A percentile compares a stretch with the other conserved stretches of the same genome.
Conservation (phyloP, 2,329 filamentous ascomycete species). For the Microsporum ferrugineum region DNA sequence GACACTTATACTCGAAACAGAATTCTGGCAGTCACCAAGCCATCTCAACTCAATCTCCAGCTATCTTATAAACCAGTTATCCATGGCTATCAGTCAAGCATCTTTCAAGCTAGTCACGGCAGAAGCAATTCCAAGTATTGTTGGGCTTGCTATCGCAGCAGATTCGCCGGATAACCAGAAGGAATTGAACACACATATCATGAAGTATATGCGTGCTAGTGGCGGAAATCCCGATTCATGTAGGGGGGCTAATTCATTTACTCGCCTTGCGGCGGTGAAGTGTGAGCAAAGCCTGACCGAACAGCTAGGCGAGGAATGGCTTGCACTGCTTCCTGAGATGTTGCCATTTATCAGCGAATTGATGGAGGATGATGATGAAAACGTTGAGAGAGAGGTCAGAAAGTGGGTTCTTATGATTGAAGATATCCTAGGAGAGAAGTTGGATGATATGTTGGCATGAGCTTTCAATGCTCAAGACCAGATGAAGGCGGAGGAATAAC, state of each 20-base stretch:
- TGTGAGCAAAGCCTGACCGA: conserved; percentile 71
- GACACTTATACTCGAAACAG: conserved; percentile 18
- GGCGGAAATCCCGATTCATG: conserved; percentile 18
- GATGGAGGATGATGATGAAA: conserved; percentile 92
- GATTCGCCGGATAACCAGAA: conserved; percentile 86
- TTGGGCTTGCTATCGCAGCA: conserved; percentile 66
- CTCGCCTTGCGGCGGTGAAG: conserved; percentile 70
- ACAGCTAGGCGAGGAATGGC: conserved; percentile 82
- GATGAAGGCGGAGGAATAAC: not conserved
- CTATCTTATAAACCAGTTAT: conserved; percentile 59
- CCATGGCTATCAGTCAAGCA: conserved; percentile 28
- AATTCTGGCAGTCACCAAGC: conserved; percentile 87
- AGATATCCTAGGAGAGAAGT: conserved; percentile 72
- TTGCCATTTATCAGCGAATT: conserved; percentile 89
- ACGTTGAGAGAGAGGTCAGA: conserved; percentile 78
- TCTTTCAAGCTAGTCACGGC: conserved; percentile 37
- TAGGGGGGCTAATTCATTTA: conserved; percentile 51
- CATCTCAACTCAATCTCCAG: conserved; percentile 66
- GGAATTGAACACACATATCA: conserved; percentile 65
- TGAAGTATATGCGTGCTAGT: conserved; percentile 61
- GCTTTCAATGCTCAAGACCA: not conserved
- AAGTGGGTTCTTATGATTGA: conserved; percentile 88
- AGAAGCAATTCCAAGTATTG: conserved; percentile 61
- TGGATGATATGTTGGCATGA: conserved; percentile 85
- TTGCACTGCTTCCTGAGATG: conserved; percentile 86